Conservation (phyloP, 2,329 filamentous ascomycete genomes). For the Ophiocordyceps unilateralis region DNA sequence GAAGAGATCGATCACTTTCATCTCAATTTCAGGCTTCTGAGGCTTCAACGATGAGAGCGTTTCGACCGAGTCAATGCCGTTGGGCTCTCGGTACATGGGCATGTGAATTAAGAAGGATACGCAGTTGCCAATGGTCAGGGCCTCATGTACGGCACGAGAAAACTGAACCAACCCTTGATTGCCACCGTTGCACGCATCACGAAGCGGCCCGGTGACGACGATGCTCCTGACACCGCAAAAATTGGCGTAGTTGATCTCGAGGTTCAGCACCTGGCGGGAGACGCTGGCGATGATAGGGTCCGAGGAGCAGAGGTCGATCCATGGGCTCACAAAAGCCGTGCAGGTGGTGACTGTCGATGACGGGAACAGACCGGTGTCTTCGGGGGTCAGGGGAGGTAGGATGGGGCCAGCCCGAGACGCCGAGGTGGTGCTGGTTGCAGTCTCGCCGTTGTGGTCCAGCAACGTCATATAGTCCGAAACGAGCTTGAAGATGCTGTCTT, state of each 20-base stretch:
- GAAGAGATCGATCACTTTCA: slow-evolving; percentile 48
- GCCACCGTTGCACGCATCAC: slow-evolving; percentile 36
- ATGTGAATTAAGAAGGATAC: slow-evolving; percentile 67
- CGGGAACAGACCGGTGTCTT: slow-evolving; percentile 61
- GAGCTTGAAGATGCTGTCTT: slow-evolving; percentile 46
- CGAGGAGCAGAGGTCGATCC: slow-evolving; percentile 77
- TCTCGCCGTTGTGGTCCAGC: slow-evolving; percentile 22
- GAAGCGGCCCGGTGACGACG: slow-evolving; percentile 60
- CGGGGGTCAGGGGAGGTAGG: slow-evolving; percentile 53
- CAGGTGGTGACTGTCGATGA: slow-evolving; percentile 53
- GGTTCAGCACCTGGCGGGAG: slow-evolving; percentile 74
- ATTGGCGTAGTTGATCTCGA: slow-evolving; percentile 86
- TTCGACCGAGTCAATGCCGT: slow-evolving; percentile 32
- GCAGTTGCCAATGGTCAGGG: slow-evolving; percentile 55
- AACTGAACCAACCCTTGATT: slow-evolving; percentile 51
- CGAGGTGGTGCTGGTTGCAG: slow-evolving; percentile 21
- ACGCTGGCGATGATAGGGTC: slow-evolving; percentile 73
- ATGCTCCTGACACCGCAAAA: slow-evolving; percentile 84
- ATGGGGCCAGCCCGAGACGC: slow-evolving; percentile 36
- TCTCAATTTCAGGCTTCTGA: slow-evolving; percentile 13
- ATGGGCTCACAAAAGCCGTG: slow-evolving; percentile 67
- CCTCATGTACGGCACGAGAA: slow-evolving; percentile 69
- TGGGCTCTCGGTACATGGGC: slow-evolving; percentile 64
- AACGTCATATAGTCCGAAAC: slow-evolving; percentile 36
- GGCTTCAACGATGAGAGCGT: slow-evolving; percentile 29